These are phyloP conservation scores for Boletus rex-veris DNA, from an alignment of 768 basidiomycete genomes.

Conservation along the genomic window DNA sequence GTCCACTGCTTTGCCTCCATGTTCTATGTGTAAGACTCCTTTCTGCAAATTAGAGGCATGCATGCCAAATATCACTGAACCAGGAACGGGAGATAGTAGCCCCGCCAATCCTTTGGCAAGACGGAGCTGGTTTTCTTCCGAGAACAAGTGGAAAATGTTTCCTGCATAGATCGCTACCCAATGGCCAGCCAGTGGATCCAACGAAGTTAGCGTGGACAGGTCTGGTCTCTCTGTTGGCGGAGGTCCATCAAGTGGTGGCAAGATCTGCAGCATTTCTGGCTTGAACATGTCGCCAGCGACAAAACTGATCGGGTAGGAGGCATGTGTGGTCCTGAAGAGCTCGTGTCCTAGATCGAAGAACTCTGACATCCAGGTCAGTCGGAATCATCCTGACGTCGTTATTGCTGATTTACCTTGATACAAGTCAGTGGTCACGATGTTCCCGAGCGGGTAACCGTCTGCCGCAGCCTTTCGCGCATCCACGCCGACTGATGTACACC, in stretches of 20 bases:
- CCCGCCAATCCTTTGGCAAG: slow-evolving; percentile 25
- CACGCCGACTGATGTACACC: slow-evolving; percentile 15
- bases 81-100: slow-evolving; percentile 26
- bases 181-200: slow-evolving; percentile 46
- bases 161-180: slow-evolving; percentile 48
- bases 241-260: slow-evolving; percentile 26
- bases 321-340: slow-evolving; percentile 52
- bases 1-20: background rate
- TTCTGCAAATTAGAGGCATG: background rate
- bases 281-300: slow-evolving; percentile 55
- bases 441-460: slow-evolving; percentile 42
- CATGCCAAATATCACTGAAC: slow-evolving; percentile 1
- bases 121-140: slow-evolving; percentile 23
- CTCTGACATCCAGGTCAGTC: slow-evolving; percentile 27
- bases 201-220: slow-evolving; percentile 36
- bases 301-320: slow-evolving; percentile 50
- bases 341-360: slow-evolving; percentile 60
- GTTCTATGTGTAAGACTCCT: background rate
- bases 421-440: slow-evolving; percentile 41
- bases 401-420: slow-evolving; percentile 24
- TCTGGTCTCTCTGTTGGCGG: slow-evolving; percentile 22
- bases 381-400: too few relatives aligned
- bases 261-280: slow-evolving; percentile 36
- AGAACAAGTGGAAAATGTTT: slow-evolving; percentile 42
- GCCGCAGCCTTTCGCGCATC: slow-evolving; percentile 39